Evolutionary conservation across 2,329 filamentous ascomycete genomes (phyloP), one percentile per base, ranked within the genome.

Genomic region (Coniosporium tulheliwenetii): DNA sequence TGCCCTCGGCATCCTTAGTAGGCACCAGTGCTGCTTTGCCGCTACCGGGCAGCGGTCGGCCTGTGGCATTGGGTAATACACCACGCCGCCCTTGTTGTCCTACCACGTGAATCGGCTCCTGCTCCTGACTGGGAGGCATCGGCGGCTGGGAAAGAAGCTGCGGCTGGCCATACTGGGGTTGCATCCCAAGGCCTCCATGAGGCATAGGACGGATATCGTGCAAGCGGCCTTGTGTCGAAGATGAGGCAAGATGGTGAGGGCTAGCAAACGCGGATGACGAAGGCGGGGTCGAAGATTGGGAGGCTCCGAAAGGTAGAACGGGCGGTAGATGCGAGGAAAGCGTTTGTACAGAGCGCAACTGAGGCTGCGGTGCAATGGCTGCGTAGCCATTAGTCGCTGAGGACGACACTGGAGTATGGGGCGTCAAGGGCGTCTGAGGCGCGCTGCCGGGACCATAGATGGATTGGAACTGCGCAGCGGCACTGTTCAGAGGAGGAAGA

Each of bases 1-100:
- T 96, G 57, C 91, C 91, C 59, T 96, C 89, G 8, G 86, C 85
- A 61, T 96, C 89, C 69, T 96, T 95, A 51, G 85, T 81, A 12
- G 87, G 86, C 47, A 93, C 91, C 46, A 84, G 77, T 26, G 19
- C 19, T 45, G 83, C 84, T 71, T 94, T 93, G 36, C 84, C 80
- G 14, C 94, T 93, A 36, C 84, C 80, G 14, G 75, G 72, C 9
- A 15, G 79, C 68, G 30, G 83, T 77, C 86, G 73, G 36, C 87
- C 87, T 29, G 86, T 85, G 45, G 87, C 86, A 52, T 86, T 94
- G 12, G 89, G 89, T 46, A 96, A 65, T 33, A 95, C 93, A 38
- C 89, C 89, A 49, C 89, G 77, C 47, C 89, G 79, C 44, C 89
- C 89, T 65, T 96, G 89, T 19, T 87, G 93, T 41, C 89, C 89